phyloP scores from a whole-genome alignment of 495 filamentous ascomycete species.

The Neurospora sp. region DNA sequence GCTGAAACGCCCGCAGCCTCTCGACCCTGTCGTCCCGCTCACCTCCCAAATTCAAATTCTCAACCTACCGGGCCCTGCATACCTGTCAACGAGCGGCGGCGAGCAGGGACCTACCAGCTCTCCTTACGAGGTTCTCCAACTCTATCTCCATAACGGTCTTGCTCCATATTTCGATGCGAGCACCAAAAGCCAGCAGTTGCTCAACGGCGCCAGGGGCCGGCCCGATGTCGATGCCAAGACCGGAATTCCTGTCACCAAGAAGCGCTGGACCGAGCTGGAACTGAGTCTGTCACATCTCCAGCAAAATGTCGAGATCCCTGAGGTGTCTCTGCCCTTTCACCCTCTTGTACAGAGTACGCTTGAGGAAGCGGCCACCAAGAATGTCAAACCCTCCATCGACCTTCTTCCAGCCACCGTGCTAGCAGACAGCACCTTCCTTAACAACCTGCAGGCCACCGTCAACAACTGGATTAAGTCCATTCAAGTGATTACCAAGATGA shows the following conservation, averaged over 20 bases:
- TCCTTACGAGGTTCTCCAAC: conserved; percentile 85
- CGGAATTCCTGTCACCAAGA: conserved; percentile 92
- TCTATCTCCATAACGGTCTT: conserved; percentile 76
- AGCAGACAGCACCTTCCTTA: conserved; percentile 80
- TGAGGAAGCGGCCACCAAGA: conserved; percentile 56
- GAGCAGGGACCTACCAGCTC: conserved; percentile 63
- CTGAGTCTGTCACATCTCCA: conserved; percentile 81
- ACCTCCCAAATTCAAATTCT: conserved; percentile 81
- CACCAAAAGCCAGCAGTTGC: conserved; percentile 69
- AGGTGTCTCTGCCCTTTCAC: conserved; percentile 73
- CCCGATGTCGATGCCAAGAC: conserved; percentile 82
- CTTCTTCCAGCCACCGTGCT: conserved; percentile 62
- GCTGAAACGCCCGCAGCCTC: conserved; percentile 76
- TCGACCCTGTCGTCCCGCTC: conserved; percentile 71
- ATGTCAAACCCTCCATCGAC: conserved; percentile 60
- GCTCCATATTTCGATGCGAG: conserved; percentile 94
- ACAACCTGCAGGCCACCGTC: conserved; percentile 84
- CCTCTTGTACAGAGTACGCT: conserved; percentile 77
- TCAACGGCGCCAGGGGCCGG: conserved; percentile 53
- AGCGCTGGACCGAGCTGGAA: conserved; percentile 88
- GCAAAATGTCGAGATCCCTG: conserved; percentile 96
- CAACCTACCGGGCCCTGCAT: conserved; percentile 73
- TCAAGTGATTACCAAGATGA: conserved; percentile 91
- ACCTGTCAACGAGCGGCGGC: conserved; percentile 49
- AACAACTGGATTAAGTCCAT: conserved; percentile 98